Evolutionary conservation across 2,329 filamentous ascomycete genomes (phyloP), one percentile per base, ranked within the genome.

Genomic region (Xylariaceae sp.): DNA sequence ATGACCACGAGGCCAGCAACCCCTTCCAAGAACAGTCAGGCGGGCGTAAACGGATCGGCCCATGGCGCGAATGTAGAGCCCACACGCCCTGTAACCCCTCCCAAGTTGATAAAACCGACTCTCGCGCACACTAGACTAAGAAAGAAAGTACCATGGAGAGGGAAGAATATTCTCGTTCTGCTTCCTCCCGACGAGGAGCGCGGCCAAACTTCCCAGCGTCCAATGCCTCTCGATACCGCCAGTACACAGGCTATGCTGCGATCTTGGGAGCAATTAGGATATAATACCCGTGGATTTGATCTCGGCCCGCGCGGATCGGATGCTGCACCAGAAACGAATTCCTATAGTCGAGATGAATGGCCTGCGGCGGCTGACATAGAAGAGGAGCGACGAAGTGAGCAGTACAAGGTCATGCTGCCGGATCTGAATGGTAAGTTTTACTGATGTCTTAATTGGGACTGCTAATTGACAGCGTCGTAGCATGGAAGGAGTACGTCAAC

Each of bases 401-500:
- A 73, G n/a, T 88, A 79, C 69, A 80, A 78, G 56, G 87, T 94
- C 42, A 80, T 81, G 23, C 79, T 94, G 61, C 88, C 90, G 1
- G 88, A 90, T 69, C 75, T 88, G 63, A 85, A 87, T 71, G 79
- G 80, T 82, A 70, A 71, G 78, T 67, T 42, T 2, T 48, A 4
- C 18, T 35, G 9, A 57, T 49, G 17, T 49, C n/a, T 55, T 56
- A 51, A 44, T 48, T 34, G 45, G 52, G 44, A 30, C 53, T 53
- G 53, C 30, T 13, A 55, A 57, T 61, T 68, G 58, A 68, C 30
- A 34, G 30, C 53, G 1, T 47, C 53, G n/a, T 58, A 80, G 80
- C 82, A 1, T 86, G 83, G 83, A 88, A 90, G 69, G 80, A 85
- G 30, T 96, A 97, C 73, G 88, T 92, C 60, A 83, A 88, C 57